Evolutionary conservation across 2,329 filamentous ascomycete genomes (phyloP).

Genomic region (Claviceps sp.): DNA sequence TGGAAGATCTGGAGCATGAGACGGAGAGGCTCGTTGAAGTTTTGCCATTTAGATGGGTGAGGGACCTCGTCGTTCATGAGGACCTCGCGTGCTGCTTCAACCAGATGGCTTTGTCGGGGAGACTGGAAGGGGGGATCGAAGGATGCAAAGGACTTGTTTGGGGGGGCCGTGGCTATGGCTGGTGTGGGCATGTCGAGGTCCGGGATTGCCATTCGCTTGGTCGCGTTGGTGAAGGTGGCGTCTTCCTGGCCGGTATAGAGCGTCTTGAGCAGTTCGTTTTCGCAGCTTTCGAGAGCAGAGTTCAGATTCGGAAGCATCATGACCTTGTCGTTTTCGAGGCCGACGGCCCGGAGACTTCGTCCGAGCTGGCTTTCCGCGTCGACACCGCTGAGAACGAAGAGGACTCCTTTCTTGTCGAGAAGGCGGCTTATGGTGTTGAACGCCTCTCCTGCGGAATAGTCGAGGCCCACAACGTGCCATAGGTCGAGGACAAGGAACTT

Average conservation of each 20-base stretch:
- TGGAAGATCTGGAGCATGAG: conserved; percentile 94
- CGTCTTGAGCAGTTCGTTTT: conserved; percentile 81
- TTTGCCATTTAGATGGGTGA: conserved; percentile 58
- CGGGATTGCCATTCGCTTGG: conserved; percentile 27
- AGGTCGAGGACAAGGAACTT: conserved; percentile 84
- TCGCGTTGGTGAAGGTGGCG: conserved; percentile 31
- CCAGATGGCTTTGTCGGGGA: conserved; percentile 64
- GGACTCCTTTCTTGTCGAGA: conserved; percentile 61
- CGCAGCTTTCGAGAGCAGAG: conserved; percentile 82
- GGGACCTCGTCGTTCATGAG: conserved; percentile 52
- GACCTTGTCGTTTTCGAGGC: conserved; percentile 63
- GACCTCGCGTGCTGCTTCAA: conserved; percentile 63
- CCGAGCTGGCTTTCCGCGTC: conserved; percentile 64
- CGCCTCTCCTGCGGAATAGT: conserved; percentile 91
- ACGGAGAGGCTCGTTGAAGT: conserved; percentile 79
- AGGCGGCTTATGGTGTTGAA: conserved; percentile 87
- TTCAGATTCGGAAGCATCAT: conserved; percentile 81
- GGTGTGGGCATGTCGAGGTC: conserved; percentile 35
- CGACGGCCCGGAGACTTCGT: conserved; percentile 67
- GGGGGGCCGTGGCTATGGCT: conserved; percentile 7
- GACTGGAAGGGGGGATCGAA: conserved; percentile 50
- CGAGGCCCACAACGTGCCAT: conserved; percentile 77
- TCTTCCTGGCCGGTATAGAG: conserved; percentile 60
- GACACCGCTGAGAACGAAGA: conserved; percentile 72
- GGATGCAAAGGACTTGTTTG: conserved; percentile 18